Conservation (phyloP, 805 yeast species). For the Kodamaea kaohsiungensis region DNA sequence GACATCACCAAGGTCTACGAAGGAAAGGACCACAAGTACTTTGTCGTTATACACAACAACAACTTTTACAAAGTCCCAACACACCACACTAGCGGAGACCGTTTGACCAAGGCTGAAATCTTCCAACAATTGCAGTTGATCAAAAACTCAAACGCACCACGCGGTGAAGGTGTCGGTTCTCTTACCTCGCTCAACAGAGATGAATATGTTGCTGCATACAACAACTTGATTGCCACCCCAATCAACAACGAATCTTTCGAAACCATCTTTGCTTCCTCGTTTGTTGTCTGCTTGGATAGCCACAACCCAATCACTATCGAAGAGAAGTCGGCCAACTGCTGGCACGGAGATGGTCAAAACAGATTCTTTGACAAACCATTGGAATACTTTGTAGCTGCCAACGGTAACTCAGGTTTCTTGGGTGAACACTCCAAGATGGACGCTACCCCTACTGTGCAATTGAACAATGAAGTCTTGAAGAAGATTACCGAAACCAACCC, state of each 20-base stretch:
- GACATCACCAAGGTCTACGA: slow-evolving; percentile 64
- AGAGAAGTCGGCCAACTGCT: slow-evolving; percentile 78
- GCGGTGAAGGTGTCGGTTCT: slow-evolving; percentile 66
- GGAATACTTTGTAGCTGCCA: slow-evolving; percentile 77
- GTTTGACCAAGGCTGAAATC: slow-evolving; percentile 48
- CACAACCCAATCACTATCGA: slow-evolving; percentile 75
- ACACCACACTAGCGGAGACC: slow-evolving; percentile 46
- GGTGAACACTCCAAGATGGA: slow-evolving; percentile 99
- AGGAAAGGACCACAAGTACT: slow-evolving; percentile 57
- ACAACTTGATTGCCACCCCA: slow-evolving; percentile 59
- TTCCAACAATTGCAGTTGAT: slow-evolving; percentile 62
- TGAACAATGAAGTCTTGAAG: slow-evolving; percentile 73
- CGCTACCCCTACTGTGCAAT: slow-evolving; percentile 90
- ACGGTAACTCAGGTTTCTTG: slow-evolving; percentile 87
- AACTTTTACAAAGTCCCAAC: slow-evolving; percentile 77
- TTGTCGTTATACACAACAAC: slow-evolving; percentile 72
- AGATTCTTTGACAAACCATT: slow-evolving; percentile 91
- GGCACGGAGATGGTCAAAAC: slow-evolving; percentile 96
- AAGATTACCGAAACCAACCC: slow-evolving; percentile 54
- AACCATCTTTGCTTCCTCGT: slow-evolving; percentile 74
- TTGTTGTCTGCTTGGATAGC: slow-evolving; percentile 74
- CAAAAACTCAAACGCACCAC: slow-evolving; percentile 36
- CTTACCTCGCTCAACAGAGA: slow-evolving; percentile 87
- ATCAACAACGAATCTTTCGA: slow-evolving; percentile 61
- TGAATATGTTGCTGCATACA: slow-evolving; percentile 65